These are phyloP conservation scores for Hymenoscyphus repandus DNA, from an alignment of 2,329 filamentous ascomycete species.

Conservation along the genomic window DNA sequence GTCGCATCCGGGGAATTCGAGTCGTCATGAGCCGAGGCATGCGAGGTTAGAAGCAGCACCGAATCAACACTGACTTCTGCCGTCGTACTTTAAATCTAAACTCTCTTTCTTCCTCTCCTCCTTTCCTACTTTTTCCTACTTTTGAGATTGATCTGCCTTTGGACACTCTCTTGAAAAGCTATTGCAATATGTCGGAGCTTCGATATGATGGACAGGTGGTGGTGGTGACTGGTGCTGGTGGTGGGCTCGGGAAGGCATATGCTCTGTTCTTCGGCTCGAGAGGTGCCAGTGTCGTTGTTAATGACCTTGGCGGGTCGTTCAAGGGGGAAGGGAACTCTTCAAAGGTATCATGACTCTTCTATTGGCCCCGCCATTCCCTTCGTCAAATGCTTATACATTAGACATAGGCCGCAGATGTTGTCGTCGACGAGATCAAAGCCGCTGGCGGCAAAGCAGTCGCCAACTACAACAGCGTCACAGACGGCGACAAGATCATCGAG, in stretches of 20 bases:
- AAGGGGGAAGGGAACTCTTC: slow-evolving; percentile 85
- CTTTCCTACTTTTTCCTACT: slow-evolving; percentile 2
- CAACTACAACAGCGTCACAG: slow-evolving; percentile 93
- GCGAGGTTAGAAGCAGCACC: slow-evolving; percentile 1
- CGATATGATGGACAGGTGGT: slow-evolving; percentile 85
- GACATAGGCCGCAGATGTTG: slow-evolving; percentile 62
- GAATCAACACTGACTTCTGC: background rate
- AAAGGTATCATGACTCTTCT: slow-evolving; percentile 53
- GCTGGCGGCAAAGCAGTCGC: slow-evolving; percentile 92
- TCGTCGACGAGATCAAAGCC: slow-evolving; percentile 77
- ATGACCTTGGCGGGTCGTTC: slow-evolving; percentile 89
- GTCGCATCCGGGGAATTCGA: slow-evolving; percentile 9
- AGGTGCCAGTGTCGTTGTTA: slow-evolving; percentile 92
- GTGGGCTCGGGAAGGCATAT: slow-evolving; percentile 77
- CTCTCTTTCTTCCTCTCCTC: background rate
- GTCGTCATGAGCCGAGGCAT: slow-evolving; percentile 10
- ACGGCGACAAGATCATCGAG: slow-evolving; percentile 91
- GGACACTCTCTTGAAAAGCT: background rate
- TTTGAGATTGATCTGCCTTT: background rate
- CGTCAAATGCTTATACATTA: background rate
- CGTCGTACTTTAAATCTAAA: background rate
- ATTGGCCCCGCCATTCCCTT: background rate
- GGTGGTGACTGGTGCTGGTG: slow-evolving; percentile 81
- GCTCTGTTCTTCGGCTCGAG: slow-evolving; percentile 83
- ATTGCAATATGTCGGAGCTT: slow-evolving; percentile 51